A percentile compares a stretch with the other conserved stretches of the same genome.
These are phyloP conservation scores for Nepenthes mirabilis DNA, from an alignment of 148 eudicot species.

Conservation along the genomic window DNA sequence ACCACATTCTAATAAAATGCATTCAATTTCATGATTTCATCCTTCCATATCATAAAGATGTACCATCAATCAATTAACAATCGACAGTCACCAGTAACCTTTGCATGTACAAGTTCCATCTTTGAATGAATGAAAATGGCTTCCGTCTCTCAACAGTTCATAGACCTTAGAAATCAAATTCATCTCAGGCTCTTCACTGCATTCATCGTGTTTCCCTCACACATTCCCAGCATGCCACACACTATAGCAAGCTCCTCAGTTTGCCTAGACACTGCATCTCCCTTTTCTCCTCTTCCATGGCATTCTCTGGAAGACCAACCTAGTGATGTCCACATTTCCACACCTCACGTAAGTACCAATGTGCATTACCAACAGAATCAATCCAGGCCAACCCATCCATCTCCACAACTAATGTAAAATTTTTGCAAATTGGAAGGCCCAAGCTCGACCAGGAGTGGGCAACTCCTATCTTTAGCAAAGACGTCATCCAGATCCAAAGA, in stretches of 20 bases:
- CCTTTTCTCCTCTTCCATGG: slow-evolving; percentile 50
- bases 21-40: not conserved
- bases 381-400: too few species aligned
- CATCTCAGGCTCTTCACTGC: slow-evolving; percentile 58
- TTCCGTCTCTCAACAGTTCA: slow-evolving; percentile 38
- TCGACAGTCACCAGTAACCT: slow-evolving; percentile 35
- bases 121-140: slow-evolving; percentile 34
- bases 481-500: too few species aligned
- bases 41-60: not conserved
- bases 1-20: too few species aligned
- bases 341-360: slow-evolving; percentile 39
- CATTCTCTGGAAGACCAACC: slow-evolving; percentile 35
- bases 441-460: too few species aligned
- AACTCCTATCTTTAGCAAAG: too few species aligned
- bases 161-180: slow-evolving; percentile 38
- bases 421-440: too few species aligned
- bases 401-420: too few species aligned
- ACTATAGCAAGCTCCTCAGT: slow-evolving; percentile 56
- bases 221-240: slow-evolving; percentile 30
- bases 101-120: slow-evolving; percentile 35
- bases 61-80: not conserved
- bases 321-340: slow-evolving; percentile 42
- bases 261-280: slow-evolving; percentile 27
- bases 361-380: slow-evolving; percentile 16
- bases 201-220: slow-evolving; percentile 24